A percentile compares a stretch with the other conserved stretches of the same genome.
These are phyloP conservation scores for Myrmaecium sp. DNA, from an alignment of 2,329 filamentous ascomycete genomes.

Conservation along the genomic window DNA sequence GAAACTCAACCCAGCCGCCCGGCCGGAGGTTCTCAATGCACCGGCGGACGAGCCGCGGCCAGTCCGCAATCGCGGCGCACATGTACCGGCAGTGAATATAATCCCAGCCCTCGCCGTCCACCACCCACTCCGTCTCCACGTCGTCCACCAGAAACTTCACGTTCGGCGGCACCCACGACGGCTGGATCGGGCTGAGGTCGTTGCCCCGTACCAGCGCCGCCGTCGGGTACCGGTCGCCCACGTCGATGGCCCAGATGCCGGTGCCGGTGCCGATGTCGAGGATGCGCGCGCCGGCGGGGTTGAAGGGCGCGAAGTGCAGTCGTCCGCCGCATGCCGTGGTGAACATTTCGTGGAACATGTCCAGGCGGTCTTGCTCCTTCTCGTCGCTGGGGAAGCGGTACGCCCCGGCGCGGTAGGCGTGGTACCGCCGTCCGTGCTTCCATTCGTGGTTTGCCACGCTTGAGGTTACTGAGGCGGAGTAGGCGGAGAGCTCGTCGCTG, in stretches of 20 bases:
- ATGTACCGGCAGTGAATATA: constrained; percentile 14
- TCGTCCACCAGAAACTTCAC: constrained; percentile 19
- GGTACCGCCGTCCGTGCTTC: constrained; percentile 14
- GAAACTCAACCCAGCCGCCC: constrained; percentile 20
- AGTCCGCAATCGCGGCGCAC: constrained; percentile 15
- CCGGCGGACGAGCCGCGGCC: constrained; percentile 13
- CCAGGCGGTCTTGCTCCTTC: constrained; percentile 4
- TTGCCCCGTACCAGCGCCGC: constrained; percentile 20
- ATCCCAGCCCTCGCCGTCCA: neutral
- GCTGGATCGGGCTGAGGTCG: constrained; percentile 20
- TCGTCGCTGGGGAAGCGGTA: constrained; percentile 10
- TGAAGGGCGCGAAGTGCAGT: constrained; percentile 8
- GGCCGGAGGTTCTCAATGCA: constrained; percentile 13
- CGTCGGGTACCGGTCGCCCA: constrained; percentile 4
- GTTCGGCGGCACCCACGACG: constrained; percentile 21
- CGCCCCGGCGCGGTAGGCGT: constrained; percentile 11
- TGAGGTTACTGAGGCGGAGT: constrained; percentile 3
- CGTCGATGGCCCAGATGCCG: constrained; percentile 6
- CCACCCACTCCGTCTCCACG: neutral
- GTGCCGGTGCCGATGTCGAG: constrained; percentile 14
- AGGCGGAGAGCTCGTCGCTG: constrained; percentile 3
- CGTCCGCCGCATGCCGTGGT: constrained; percentile 12
- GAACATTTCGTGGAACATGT: constrained; percentile 8
- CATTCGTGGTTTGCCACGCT: constrained; percentile 8
- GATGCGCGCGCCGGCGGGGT: constrained; percentile 4